These are phyloP conservation scores for Mortierella sp. DNA, from an alignment of 371 early-diverging fungal genomes.

Conservation along the genomic window DNA sequence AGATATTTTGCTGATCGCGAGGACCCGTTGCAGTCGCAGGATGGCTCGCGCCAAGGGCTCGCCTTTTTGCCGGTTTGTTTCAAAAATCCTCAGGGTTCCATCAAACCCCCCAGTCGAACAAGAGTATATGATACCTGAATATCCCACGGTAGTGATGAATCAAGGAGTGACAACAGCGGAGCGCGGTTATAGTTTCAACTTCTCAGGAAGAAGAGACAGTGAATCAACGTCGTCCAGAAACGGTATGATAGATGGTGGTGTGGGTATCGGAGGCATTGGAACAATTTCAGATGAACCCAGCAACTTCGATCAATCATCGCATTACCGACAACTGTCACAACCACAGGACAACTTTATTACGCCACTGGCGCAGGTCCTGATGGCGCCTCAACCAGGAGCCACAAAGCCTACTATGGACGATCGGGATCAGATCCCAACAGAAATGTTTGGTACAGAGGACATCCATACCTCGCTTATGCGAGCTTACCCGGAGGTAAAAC, in stretches of 20 bases:
- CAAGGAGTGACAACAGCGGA: background rate
- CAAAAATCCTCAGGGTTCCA: background rate
- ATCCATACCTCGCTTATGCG: constrained; percentile 80
- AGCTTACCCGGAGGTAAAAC: constrained; percentile 70
- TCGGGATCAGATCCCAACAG: constrained; percentile 46
- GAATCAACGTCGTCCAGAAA: constrained; percentile 13
- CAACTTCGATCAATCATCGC: constrained; percentile 20
- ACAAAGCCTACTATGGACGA: constrained; percentile 12
- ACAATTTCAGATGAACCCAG: constrained; percentile 11
- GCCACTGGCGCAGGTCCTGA: background rate
- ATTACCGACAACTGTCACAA: constrained; percentile 26
- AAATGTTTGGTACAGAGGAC: constrained; percentile 68
- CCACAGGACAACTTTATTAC: background rate
- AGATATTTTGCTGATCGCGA: constrained; percentile 65
- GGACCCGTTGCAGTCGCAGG: constrained; percentile 14
- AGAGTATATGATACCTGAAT: background rate
- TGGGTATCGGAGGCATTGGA: constrained; percentile 4
- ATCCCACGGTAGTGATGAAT: background rate
- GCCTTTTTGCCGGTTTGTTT: background rate
- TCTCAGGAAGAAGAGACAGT: constrained; percentile 13
- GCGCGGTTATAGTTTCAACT: background rate
- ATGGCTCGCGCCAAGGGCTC: background rate
- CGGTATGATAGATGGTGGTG: constrained; percentile 16
- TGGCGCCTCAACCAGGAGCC: background rate
- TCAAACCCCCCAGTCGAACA: background rate